Percentiles rank a stretch among this genome's conserved stretches.
phyloP scores from a whole-genome alignment of 805 yeast genomes.

The Saturnispora bothae region DNA sequence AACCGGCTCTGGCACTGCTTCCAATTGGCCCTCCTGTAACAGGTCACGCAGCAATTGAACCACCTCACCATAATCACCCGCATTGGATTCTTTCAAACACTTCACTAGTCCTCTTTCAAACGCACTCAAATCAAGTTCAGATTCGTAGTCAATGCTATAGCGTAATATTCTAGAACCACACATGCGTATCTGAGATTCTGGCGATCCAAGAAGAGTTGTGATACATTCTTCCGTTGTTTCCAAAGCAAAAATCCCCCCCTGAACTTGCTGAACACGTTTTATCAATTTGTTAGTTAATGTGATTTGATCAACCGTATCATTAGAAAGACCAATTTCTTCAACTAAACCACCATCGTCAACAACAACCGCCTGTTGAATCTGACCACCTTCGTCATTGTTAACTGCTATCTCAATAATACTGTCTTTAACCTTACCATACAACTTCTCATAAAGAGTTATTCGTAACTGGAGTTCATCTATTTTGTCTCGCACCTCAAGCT shows the following conservation, averaged over 20 bases:
- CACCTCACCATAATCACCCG: slow-evolving; percentile 8
- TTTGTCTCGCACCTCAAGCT: too few species aligned
- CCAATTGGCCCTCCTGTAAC: not conserved
- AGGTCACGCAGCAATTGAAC: slow-evolving; percentile 8
- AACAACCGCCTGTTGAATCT: too few species aligned
- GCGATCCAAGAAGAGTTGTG: slow-evolving; percentile 4
- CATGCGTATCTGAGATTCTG: slow-evolving; percentile 4
- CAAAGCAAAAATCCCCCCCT: not conserved
- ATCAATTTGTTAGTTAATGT: slow-evolving; percentile 8
- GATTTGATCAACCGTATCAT: slow-evolving; percentile 4
- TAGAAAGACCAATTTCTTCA: not conserved
- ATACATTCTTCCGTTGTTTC: not conserved
- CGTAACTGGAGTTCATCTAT: too few species aligned
- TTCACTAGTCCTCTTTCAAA: not conserved
- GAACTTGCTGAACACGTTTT: not conserved
- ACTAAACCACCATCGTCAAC: not conserved
- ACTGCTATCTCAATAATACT: too few species aligned
- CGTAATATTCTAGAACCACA: slow-evolving; percentile 10
- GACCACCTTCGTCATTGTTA: too few species aligned
- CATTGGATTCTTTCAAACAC: slow-evolving; percentile 4
- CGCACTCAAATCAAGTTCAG: too few species aligned
- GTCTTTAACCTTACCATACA: too few species aligned
- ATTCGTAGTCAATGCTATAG: not conserved
- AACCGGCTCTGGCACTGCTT: not conserved
- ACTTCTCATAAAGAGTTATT: too few species aligned